Conservation (phyloP, 352 stramenopile species). For the Saprolegnia parasitica region DNA sequence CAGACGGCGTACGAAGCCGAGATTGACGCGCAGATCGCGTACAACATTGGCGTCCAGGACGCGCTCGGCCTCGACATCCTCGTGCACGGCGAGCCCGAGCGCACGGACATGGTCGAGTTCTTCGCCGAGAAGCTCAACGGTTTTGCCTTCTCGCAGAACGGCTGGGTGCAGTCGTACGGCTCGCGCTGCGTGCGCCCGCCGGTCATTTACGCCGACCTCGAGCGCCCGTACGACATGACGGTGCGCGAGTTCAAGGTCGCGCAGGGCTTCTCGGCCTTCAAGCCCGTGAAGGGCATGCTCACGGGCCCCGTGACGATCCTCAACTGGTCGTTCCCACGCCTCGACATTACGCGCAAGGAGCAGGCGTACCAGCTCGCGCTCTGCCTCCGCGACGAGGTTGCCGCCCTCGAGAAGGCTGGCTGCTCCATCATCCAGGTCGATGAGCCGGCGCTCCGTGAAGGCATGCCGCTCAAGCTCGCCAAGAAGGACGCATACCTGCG, state of each 20-base stretch:
- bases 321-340: constrained; percentile 93
- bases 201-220: constrained; percentile 88
- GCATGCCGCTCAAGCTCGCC: constrained; percentile 82
- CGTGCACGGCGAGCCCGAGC: constrained; percentile 90
- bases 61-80: constrained; percentile 89
- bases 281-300: constrained; percentile 93
- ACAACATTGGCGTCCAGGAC: constrained; percentile 89
- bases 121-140: constrained; percentile 91
- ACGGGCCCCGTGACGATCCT: constrained; percentile 92
- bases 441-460: constrained; percentile 88
- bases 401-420: constrained; percentile 84
- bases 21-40: constrained; percentile 91
- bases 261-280: constrained; percentile 78
- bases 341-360: constrained; percentile 86
- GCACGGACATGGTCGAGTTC: constrained; percentile 95
- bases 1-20: constrained; percentile 72
- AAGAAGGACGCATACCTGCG: constrained; percentile 82
- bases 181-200: constrained; percentile 88
- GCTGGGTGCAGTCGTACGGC: constrained; percentile 93
- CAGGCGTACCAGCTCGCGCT: constrained; percentile 88
- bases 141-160: constrained; percentile 89
- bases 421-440: constrained; percentile 90
- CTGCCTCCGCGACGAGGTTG: constrained; percentile 88
- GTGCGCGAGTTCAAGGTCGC: constrained; percentile 87
- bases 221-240: constrained; percentile 83